These are phyloP conservation scores for Saccharomycopsis fibuligera DNA, from an alignment of 805 yeast species.

Conservation along the genomic window DNA sequence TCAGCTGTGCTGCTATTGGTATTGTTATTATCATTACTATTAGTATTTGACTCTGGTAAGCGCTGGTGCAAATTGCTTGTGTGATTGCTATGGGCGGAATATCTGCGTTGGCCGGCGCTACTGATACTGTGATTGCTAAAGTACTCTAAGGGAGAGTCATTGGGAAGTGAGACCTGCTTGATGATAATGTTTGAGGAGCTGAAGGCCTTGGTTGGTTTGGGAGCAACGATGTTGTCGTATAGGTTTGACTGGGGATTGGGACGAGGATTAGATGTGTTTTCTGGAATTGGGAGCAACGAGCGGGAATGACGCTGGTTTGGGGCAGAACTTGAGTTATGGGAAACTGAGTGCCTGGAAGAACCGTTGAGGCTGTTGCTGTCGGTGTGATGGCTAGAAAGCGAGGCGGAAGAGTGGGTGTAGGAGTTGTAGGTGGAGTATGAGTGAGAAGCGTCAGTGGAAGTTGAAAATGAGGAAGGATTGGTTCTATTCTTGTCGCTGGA, in stretches of 20 bases:
- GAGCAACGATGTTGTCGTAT: slow-evolving; percentile 1
- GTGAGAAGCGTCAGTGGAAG: slow-evolving; percentile 3
- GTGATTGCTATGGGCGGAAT: too few relatives aligned
- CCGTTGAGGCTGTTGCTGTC: neutral
- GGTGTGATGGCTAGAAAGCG: neutral
- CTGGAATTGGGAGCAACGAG: neutral
- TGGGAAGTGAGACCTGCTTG: too few relatives aligned
- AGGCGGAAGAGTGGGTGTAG: neutral
- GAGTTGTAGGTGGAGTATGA: slow-evolving; percentile 2
- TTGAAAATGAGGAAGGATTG: slow-evolving; percentile 2
- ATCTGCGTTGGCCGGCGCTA: too few relatives aligned
- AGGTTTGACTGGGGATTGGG: too few relatives aligned
- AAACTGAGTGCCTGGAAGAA: neutral
- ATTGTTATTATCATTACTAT: too few relatives aligned
- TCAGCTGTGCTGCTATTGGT: too few relatives aligned
- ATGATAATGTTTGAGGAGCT: neutral
- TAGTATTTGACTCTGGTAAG: too few relatives aligned
- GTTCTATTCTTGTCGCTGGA: neutral
- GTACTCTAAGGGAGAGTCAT: too few relatives aligned
- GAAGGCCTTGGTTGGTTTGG: slow-evolving; percentile 1
- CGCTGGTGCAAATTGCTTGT: too few relatives aligned
- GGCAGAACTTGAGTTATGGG: too few relatives aligned
- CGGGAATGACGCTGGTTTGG: neutral
- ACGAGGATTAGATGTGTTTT: neutral
- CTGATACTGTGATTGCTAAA: too few relatives aligned